Evolutionary conservation across 768 basidiomycete genomes (phyloP).

Genomic region (Tulasnella sp.): DNA sequence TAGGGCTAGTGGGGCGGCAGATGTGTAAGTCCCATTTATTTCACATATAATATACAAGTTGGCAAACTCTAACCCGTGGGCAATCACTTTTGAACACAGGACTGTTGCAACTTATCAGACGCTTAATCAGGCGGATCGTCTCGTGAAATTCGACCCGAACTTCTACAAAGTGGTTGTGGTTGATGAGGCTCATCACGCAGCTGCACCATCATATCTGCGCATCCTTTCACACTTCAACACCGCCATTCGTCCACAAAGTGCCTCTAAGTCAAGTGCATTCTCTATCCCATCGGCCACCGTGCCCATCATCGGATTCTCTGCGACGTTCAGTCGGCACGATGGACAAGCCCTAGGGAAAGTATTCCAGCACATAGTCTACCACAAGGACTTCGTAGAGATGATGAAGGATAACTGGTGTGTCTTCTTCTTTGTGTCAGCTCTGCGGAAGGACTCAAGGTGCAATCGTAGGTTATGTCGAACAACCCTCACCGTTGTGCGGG

Average conservation of each 20-base stretch:
- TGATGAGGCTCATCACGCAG: conserved; percentile 94
- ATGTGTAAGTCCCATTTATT: conserved; percentile 51
- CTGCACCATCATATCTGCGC: conserved; percentile 81
- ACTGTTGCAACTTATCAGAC: conserved; percentile 90
- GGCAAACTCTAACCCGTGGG: neutral
- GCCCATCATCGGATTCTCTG: conserved; percentile 88
- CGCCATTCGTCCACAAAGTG: conserved; percentile 26
- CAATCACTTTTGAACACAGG: conserved; percentile 35
- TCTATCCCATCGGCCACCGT: conserved; percentile 33
- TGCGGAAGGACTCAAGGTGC: too few relatives aligned
- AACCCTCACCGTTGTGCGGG: conserved; percentile 72
- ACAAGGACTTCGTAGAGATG: conserved; percentile 85
- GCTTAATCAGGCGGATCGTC: conserved; percentile 47
- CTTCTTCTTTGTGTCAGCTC: too few relatives aligned
- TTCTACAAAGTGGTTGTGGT: conserved; percentile 66
- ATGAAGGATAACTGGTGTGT: conserved; percentile 76
- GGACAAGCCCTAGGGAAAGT: conserved; percentile 80
- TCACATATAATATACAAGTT: neutral
- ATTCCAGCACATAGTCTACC: conserved; percentile 87
- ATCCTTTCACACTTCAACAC: conserved; percentile 77
- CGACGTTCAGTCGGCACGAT: conserved; percentile 89
- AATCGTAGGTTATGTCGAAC: conserved; percentile 66
- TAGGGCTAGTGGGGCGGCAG: conserved; percentile 66
- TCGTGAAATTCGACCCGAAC: conserved; percentile 65
- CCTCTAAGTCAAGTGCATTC: conserved; percentile 36